These are phyloP conservation scores for Acacia acuminata DNA, from an alignment of 306 rosid species.

Conservation along the genomic window DNA sequence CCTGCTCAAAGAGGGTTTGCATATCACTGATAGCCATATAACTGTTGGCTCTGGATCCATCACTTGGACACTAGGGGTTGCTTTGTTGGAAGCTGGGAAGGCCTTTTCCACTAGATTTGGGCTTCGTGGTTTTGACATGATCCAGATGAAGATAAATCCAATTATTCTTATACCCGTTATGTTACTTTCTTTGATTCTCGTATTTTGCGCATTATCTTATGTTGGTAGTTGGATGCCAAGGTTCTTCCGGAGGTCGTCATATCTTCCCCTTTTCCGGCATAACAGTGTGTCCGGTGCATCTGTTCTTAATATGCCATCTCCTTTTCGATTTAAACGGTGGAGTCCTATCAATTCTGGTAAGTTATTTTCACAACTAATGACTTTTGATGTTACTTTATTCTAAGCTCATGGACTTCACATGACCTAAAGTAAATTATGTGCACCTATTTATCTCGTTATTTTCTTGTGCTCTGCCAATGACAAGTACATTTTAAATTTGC, in stretches of 20 bases:
- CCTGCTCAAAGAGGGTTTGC: slow-evolving; percentile 88
- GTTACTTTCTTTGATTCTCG: slow-evolving; percentile 63
- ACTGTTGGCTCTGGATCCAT: slow-evolving; percentile 90
- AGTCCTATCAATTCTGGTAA: slow-evolving; percentile 82
- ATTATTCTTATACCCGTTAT: slow-evolving; percentile 52
- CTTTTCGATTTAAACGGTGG: slow-evolving; percentile 83
- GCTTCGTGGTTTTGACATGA: slow-evolving; percentile 54
- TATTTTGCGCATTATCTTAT: slow-evolving; percentile 73
- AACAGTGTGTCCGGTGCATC: slow-evolving; percentile 66
- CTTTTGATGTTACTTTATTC: slow-evolving; percentile 20
- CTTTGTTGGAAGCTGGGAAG: slow-evolving; percentile 88
- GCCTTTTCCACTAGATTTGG: slow-evolving; percentile 56
- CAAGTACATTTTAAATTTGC: slow-evolving; percentile 1
- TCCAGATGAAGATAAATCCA: slow-evolving; percentile 70
- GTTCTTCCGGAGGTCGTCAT: slow-evolving; percentile 67
- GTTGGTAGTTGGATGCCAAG: slow-evolving; percentile 73
- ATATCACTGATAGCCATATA: slow-evolving; percentile 68
- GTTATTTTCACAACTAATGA: slow-evolving; percentile 29
- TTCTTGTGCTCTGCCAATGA: slow-evolving; percentile 16
- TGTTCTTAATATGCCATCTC: slow-evolving; percentile 69
- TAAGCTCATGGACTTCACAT: neutral
- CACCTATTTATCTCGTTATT: neutral
- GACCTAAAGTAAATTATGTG: neutral
- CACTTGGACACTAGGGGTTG: slow-evolving; percentile 98
- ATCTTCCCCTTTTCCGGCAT: slow-evolving; percentile 77